Evolutionary conservation across 495 filamentous ascomycete genomes (phyloP), one percentile per base, ranked within the genome.

Genomic region (Penicillium manginii): DNA sequence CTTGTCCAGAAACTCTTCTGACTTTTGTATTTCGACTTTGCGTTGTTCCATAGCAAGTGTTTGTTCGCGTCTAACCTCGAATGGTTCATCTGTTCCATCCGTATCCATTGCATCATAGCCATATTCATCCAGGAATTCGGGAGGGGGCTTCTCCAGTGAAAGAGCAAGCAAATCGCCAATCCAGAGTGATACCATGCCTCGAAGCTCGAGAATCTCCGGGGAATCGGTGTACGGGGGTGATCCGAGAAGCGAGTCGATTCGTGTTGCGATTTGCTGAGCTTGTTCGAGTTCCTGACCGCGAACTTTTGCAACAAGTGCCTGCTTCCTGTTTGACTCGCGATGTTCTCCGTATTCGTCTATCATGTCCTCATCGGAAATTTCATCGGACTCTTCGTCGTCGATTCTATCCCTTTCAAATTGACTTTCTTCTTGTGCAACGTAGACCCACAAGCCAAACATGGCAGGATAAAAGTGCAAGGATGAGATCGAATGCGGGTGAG

Each of bases 401-500:
- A 76, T 55, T 23, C 63, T 60, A 18, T 72, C 61, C 32, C 71
- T 68, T 51, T 65, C 68, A n/a, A 26, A 42, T 2, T 73, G 79
- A 60, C 75, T 79, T 58, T 81, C 73, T 51, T 80, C 73, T 54
- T 86, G 79, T 2, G 83, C 69, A 17, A 84, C 78, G 61, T 85
- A 87, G 22, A 90, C 77, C 84, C 87, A 89, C 15, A 88, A 72
- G 4, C 80, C 80, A 45, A 89, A 83, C 83, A 90, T 84, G n/a
- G 83, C 83, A 6, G 84, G 83, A 60, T 88, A 88, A 61, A 90
- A 88, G 26, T 83, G 77, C 47, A 82, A 54, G 23, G 86, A 71
- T 60, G 77, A 83, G 43, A 78, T 67, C 21, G 67, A 68, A 54
- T 71, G 61, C 2, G 81, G 77, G 15, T 66, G 57, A n/a, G 64